Percentiles rank a stretch among this genome's conserved stretches.
These are phyloP conservation scores for Hymenoscyphus albidus DNA, from an alignment of 2,329 filamentous ascomycete genomes.

Conservation along the genomic window DNA sequence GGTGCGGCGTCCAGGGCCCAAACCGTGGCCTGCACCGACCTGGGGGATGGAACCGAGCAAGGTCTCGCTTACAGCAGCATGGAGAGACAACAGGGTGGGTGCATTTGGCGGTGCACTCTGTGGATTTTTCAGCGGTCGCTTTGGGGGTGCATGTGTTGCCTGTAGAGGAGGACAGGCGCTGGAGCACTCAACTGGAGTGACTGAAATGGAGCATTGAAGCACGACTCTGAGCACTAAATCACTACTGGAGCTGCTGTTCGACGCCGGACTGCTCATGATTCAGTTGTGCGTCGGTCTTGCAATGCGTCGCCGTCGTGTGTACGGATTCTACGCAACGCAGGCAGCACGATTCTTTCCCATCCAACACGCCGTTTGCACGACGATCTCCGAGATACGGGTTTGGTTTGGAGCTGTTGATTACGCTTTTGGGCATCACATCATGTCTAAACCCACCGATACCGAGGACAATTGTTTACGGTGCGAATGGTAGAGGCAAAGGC, in stretches of 20 bases:
- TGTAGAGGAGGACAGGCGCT: slow-evolving; percentile 3
- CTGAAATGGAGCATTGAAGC: not conserved
- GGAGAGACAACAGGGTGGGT: not conserved
- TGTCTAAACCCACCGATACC: not conserved
- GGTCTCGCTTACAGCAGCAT: slow-evolving; percentile 22
- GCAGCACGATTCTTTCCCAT: slow-evolving; percentile 1
- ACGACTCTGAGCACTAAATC: not conserved
- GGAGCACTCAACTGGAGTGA: slow-evolving; percentile 1
- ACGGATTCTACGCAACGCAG: slow-evolving; percentile 6
- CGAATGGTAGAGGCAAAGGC: not conserved
- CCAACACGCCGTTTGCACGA: slow-evolving; percentile 10
- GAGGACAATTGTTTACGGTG: not conserved
- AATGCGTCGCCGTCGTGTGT: not conserved
- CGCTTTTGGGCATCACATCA: not conserved
- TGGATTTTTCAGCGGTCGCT: not conserved
- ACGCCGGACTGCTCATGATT: slow-evolving; percentile 12
- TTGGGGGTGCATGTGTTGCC: slow-evolving; percentile 3
- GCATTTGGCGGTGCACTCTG: not conserved
- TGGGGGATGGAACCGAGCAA: not conserved
- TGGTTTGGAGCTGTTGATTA: not conserved
- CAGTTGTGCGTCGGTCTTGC: slow-evolving; percentile 8
- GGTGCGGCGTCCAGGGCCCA: slow-evolving; percentile 8
- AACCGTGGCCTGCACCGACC: slow-evolving; percentile 18
- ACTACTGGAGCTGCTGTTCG: not conserved
- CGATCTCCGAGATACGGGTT: not conserved